Conservation (phyloP, 2,329 filamentous ascomycete species). For the Apiospora hydei region DNA sequence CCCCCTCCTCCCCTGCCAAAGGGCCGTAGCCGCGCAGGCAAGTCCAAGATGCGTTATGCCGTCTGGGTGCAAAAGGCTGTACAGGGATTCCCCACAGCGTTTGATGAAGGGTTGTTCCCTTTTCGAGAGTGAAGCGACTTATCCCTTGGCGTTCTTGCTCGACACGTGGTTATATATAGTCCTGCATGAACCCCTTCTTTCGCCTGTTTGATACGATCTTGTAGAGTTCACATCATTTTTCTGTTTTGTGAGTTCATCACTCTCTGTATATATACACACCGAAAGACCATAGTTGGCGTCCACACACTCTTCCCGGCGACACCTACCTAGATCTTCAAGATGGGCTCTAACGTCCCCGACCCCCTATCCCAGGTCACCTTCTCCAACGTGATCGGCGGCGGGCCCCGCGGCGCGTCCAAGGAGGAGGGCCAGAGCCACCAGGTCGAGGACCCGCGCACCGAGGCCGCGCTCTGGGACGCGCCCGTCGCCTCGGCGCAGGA, state of each 20-base stretch:
- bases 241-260: not conserved
- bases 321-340: not conserved
- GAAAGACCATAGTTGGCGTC: not conserved
- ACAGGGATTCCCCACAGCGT: conserved; percentile 13
- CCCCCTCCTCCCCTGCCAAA: not conserved
- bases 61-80: not conserved
- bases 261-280: not conserved
- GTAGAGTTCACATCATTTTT: not conserved
- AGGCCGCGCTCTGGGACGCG: conserved; percentile 51
- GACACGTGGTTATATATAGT: conserved; percentile 3
- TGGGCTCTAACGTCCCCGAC: conserved; percentile 8
- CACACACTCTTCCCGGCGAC: not conserved
- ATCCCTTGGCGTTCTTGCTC: not conserved
- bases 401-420: conserved; percentile 42
- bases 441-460: conserved; percentile 54
- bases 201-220: not conserved
- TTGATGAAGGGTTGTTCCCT: not conserved
- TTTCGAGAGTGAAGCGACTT: not conserved
- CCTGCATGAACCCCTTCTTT: not conserved
- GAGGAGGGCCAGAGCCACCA: conserved; percentile 40
- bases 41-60: not conserved
- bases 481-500: conserved; percentile 51
- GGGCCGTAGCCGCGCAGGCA: not conserved
- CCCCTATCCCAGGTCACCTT: conserved; percentile 40
- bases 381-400: conserved; percentile 54